Evolutionary conservation across 352 stramenopile genomes (phyloP), one percentile per base, ranked within the genome.

Genomic region (Pythium myriotylum): DNA sequence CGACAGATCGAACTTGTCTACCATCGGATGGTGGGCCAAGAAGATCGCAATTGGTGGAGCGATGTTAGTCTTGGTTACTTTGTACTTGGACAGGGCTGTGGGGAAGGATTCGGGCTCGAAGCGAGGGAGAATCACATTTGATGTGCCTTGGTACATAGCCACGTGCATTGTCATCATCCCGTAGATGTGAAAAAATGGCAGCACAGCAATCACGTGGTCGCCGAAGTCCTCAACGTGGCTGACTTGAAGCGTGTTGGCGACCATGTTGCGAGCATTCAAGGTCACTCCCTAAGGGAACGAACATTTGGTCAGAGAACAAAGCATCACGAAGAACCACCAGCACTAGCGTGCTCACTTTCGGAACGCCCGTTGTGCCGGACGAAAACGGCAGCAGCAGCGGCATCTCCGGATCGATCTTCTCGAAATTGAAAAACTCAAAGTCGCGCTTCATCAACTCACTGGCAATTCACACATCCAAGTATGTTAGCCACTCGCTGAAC

Each of bases 181-280:
- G 70, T 98, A 98, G 59, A 98, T 98, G 64, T 99, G 95, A 77
- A 97, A 98, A 54, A 98, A 97, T 16, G 96, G 95, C 35, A 99
- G 73, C 37, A 94, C 49, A 0, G 67, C 76, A 13, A 97, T 56
- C 22, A 75, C 78, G 40, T 79, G 70, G 24, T 62, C 56, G 24
- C 67, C 59, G 16, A 81, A 63, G 16, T 92, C 67, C 51, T 92
- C 84, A 24, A 94, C 77, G 10, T 81, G 59, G 49, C 77, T 43
- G 17, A 88, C 70, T 65, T 98, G 94, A 7, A 97, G 47, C 13
- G 97, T 72, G 65, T 98, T 98, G 4, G 76, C 73, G 12, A 96
- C 61, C 47, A 98, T 76, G 69, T 98, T 98, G 22, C 65, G 62
- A 70, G 96, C 88, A 32, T 74, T 95, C 33, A 98, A n/a, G n/a